Conservation (phyloP, 805 yeast species). For the Huiozyma naganishii region DNA sequence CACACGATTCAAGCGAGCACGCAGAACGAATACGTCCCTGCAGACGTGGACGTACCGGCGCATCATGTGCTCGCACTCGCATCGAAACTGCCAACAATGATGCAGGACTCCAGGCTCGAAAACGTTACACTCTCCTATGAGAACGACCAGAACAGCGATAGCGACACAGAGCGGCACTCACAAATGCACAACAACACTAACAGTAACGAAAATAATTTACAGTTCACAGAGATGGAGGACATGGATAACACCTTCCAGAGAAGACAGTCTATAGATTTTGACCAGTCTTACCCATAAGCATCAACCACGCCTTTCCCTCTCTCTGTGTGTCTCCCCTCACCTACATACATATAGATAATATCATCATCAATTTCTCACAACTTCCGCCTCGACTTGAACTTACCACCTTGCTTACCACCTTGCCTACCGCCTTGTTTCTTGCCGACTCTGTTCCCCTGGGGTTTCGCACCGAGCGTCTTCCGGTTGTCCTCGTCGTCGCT, state of each 20-base stretch:
- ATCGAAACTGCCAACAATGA: conserved; percentile 29
- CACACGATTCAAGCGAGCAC: background rate
- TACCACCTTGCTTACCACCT: conserved; percentile 4
- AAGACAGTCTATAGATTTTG: conserved; percentile 23
- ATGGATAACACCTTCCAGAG: conserved; percentile 27
- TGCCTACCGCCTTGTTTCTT: conserved; percentile 15
- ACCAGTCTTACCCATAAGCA: background rate
- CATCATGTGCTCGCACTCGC: too few relatives aligned
- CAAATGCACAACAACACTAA: background rate
- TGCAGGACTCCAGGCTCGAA: conserved; percentile 24
- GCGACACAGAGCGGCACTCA: background rate
- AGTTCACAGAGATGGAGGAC: conserved; percentile 23
- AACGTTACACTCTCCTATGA: conserved; percentile 22
- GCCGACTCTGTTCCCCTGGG: conserved; percentile 15
- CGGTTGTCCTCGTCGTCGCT: conserved; percentile 38
- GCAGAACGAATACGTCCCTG: background rate
- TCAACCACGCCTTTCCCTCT: too few relatives aligned
- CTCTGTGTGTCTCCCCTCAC: too few relatives aligned
- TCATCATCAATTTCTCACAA: conserved; percentile 5
- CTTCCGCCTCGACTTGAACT: conserved; percentile 23
- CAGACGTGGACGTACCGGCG: conserved; percentile 19
- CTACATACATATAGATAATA: too few relatives aligned
- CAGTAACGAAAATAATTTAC: conserved; percentile 9
- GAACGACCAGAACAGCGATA: conserved; percentile 4
- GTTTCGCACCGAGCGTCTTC: background rate